Evolutionary conservation across 139 green algal genomes (phyloP).

Genomic region (Zygnema cylindricum): DNA sequence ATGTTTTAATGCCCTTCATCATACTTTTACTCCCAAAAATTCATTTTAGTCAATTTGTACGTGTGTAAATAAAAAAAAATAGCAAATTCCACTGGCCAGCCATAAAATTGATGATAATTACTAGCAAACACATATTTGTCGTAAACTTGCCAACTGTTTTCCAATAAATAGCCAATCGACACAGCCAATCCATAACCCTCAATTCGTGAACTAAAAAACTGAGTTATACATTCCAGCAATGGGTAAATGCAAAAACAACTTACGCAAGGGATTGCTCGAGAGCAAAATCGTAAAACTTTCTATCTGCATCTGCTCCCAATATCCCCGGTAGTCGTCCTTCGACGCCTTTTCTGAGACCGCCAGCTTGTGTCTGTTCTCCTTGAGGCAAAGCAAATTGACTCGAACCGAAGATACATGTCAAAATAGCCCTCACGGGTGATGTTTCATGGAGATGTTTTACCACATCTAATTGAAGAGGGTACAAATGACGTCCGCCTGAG

Average conservation of each 20-base stretch:
- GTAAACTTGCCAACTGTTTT: no score
- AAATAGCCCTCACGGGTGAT: constrained; percentile 36
- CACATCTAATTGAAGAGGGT: constrained; percentile 48
- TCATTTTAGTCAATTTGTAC: no score
- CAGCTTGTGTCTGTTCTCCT: not conserved
- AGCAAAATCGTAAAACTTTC: constrained; percentile 25
- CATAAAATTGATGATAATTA: no score
- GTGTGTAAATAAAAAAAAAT: no score
- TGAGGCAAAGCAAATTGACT: constrained; percentile 22
- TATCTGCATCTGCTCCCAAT: not conserved
- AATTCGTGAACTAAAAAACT: no score
- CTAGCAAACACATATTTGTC: no score
- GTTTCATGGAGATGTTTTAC: constrained; percentile 32
- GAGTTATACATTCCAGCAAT: no score
- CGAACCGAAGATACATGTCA: constrained; percentile 31
- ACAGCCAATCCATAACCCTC: no score
- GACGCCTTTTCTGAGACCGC: not conserved
- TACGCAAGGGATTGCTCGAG: constrained; percentile 27
- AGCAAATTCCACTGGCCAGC: no score
- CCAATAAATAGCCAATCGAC: no score
- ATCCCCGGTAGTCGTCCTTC: not conserved
- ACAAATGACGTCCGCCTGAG: not conserved
- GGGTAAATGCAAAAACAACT: not conserved
- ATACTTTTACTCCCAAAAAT: no score
- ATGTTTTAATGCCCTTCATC: no score